Conservation (phyloP, 768 basidiomycete genomes). For the Leccinum pellstonianum region DNA sequence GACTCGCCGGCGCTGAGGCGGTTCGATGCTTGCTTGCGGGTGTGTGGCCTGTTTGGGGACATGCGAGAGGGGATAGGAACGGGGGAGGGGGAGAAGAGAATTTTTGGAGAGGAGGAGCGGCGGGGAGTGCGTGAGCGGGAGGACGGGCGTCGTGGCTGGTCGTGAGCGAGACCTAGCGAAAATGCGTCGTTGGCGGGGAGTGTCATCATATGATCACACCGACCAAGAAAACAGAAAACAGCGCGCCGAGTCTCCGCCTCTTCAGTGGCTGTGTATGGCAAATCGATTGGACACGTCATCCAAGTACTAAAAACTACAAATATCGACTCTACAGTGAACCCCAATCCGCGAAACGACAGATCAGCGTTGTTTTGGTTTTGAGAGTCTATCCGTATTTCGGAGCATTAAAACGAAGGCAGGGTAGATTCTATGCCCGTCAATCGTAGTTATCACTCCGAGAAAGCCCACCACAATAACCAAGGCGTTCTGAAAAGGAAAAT, state of each 20-base stretch:
- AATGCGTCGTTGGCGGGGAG: slow-evolving; percentile 38
- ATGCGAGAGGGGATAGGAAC: slow-evolving; percentile 26
- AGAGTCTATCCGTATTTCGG: slow-evolving; percentile 63
- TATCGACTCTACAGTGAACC: slow-evolving; percentile 37
- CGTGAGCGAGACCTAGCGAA: slow-evolving; percentile 36
- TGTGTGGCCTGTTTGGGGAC: slow-evolving; percentile 37
- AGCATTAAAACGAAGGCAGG: slow-evolving; percentile 81
- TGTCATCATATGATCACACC: slow-evolving; percentile 20
- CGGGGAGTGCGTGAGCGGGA: slow-evolving; percentile 25
- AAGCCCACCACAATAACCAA: background rate
- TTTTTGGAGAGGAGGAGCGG: slow-evolving; percentile 50
- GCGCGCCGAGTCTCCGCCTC: background rate
- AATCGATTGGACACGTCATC: background rate
- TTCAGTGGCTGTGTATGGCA: slow-evolving; percentile 15
- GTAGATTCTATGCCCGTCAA: slow-evolving; percentile 58
- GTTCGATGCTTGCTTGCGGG: slow-evolving; percentile 23
- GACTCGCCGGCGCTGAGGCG: slow-evolving; percentile 16
- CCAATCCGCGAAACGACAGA: slow-evolving; percentile 19
- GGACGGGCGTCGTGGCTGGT: slow-evolving; percentile 31
- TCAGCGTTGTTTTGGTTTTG: slow-evolving; percentile 58
- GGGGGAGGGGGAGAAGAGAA: slow-evolving; percentile 39
- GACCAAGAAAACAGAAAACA: slow-evolving; percentile 1
- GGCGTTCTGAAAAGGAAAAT: background rate
- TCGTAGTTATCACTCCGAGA: slow-evolving; percentile 87
- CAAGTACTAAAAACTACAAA: background rate